Conservation (phyloP, 768 basidiomycete genomes). For the Sarcomyxa edulis region DNA sequence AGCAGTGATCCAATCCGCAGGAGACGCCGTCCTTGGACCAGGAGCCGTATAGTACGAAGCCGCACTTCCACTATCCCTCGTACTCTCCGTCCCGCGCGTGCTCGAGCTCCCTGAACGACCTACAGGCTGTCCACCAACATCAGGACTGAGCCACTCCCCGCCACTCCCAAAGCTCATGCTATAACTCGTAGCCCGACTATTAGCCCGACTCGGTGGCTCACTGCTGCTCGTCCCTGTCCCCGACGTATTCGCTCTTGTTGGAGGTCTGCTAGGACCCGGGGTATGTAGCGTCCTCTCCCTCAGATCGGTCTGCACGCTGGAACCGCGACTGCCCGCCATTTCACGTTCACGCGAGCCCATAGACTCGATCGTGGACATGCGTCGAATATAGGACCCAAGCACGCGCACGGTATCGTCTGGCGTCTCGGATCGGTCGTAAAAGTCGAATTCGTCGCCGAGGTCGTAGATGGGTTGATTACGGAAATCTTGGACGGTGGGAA, state of each 20-base stretch:
- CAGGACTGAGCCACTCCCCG: slow-evolving; percentile 13
- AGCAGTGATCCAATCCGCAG: too few species aligned
- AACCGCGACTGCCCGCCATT: too few species aligned
- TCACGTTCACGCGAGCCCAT: slow-evolving; percentile 73
- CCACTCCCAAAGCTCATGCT: slow-evolving; percentile 5
- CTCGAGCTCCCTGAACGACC: slow-evolving; percentile 3
- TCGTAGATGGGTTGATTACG: slow-evolving; percentile 13
- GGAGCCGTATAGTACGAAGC: slow-evolving; percentile 6
- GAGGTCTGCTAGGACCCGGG: slow-evolving; percentile 27
- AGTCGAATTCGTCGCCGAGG: slow-evolving; percentile 11
- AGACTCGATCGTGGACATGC: slow-evolving; percentile 81
- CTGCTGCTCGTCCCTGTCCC: slow-evolving; percentile 27
- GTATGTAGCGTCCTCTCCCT: slow-evolving; percentile 14
- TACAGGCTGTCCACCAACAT: slow-evolving; percentile 29
- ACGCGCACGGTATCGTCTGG: slow-evolving; percentile 51
- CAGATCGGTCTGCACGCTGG: slow-evolving; percentile 22
- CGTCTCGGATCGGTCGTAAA: slow-evolving; percentile 9
- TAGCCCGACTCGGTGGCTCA: slow-evolving; percentile 30
- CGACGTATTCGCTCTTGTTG: slow-evolving; percentile 32
- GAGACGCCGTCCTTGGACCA: too few species aligned
- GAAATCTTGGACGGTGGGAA: too few species aligned
- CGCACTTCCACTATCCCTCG: slow-evolving; percentile 6
- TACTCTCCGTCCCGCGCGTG: slow-evolving; percentile 8
- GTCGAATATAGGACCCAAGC: slow-evolving; percentile 57
- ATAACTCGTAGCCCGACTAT: slow-evolving; percentile 20